A percentile compares a stretch with the other conserved stretches of the same genome.
phyloP scores from a whole-genome alignment of 495 filamentous ascomycete genomes.

The Polyplosphaeria fusca region DNA sequence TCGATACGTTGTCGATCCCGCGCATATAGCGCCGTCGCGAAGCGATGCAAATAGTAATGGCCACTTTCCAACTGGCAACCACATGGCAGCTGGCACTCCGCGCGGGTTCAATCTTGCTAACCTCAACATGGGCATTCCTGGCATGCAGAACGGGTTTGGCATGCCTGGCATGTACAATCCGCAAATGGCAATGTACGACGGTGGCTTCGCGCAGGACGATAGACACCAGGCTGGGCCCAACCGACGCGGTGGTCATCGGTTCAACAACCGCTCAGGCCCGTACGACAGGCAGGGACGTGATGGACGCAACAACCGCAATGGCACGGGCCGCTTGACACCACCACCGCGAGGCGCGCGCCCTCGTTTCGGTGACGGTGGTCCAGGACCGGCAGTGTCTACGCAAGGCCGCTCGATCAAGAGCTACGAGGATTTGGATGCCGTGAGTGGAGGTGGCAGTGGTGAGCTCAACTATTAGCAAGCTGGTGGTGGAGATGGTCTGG shows the following conservation, averaged over 20 bases:
- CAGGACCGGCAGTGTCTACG: conserved; percentile 74
- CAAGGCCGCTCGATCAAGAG: conserved; percentile 88
- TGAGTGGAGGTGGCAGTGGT: conserved; percentile 52
- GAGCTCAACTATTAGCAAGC: conserved; percentile 70
- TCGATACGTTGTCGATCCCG: conserved; percentile 86
- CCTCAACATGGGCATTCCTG: conserved; percentile 48
- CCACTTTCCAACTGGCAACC: conserved; percentile 79
- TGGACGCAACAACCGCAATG: conserved; percentile 39
- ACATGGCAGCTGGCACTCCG: conserved; percentile 76
- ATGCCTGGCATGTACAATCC: conserved; percentile 53
- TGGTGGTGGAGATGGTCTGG: no score
- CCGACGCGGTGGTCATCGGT: conserved; percentile 54
- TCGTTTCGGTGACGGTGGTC: conserved; percentile 53
- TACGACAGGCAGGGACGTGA: conserved; percentile 55
- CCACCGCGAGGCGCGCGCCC: conserved; percentile 41
- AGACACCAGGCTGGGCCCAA: conserved; percentile 59
- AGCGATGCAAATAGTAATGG: conserved; percentile 98
- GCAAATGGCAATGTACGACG: conserved; percentile 36
- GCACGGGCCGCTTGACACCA: conserved; percentile 43
- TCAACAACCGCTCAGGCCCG: conserved; percentile 51
- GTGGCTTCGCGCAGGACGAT: conserved; percentile 39
- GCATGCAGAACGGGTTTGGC: conserved; percentile 43
- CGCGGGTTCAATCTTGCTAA: conserved; percentile 85
- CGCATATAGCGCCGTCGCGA: conserved; percentile 85
- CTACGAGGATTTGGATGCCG: conserved; percentile 94